Evolutionary conservation across 371 early-diverging fungal species (phyloP).

Genomic region (Mucor irregularis): DNA sequence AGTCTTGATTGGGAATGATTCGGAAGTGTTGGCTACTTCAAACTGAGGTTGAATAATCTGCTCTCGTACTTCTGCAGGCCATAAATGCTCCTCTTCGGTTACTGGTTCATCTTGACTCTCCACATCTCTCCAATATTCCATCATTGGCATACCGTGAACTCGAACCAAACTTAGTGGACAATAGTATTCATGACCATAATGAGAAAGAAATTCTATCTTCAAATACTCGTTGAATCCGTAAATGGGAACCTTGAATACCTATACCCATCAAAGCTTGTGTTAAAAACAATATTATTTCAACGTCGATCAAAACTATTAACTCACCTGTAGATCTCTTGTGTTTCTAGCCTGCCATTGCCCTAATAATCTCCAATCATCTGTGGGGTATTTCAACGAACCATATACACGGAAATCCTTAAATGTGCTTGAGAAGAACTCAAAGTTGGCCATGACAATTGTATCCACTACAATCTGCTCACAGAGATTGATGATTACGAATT

Average conservation of each 20-base stretch:
- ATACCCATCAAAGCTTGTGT: no score
- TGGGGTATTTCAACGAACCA: slow-evolving; percentile 82
- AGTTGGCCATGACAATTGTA: slow-evolving; percentile 88
- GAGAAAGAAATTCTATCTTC: slow-evolving; percentile 83
- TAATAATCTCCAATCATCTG: slow-evolving; percentile 77
- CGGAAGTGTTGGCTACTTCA: slow-evolving; percentile 26
- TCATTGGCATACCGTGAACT: slow-evolving; percentile 90
- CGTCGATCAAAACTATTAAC: neutral
- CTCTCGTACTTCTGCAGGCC: slow-evolving; percentile 45
- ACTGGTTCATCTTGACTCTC: slow-evolving; percentile 51
- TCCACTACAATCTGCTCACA: slow-evolving; percentile 94
- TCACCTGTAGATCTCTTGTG: slow-evolving; percentile 75
- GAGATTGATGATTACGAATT: slow-evolving; percentile 89
- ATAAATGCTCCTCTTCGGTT: slow-evolving; percentile 30
- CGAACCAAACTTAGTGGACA: slow-evolving; percentile 89
- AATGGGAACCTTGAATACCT: slow-evolving; percentile 67
- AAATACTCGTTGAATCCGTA: slow-evolving; percentile 84
- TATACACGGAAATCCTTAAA: slow-evolving; percentile 86
- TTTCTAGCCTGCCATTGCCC: slow-evolving; percentile 86
- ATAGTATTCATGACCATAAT: slow-evolving; percentile 91
- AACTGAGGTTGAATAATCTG: slow-evolving; percentile 38
- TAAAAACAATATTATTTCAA: neutral
- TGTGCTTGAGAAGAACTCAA: slow-evolving; percentile 95
- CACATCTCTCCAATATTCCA: slow-evolving; percentile 81
- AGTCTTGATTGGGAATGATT: slow-evolving; percentile 17